A percentile compares a stretch with the other conserved stretches of the same genome.
Conservation (phyloP, 2,329 filamentous ascomycete genomes). For the Elsinoe perseae region DNA sequence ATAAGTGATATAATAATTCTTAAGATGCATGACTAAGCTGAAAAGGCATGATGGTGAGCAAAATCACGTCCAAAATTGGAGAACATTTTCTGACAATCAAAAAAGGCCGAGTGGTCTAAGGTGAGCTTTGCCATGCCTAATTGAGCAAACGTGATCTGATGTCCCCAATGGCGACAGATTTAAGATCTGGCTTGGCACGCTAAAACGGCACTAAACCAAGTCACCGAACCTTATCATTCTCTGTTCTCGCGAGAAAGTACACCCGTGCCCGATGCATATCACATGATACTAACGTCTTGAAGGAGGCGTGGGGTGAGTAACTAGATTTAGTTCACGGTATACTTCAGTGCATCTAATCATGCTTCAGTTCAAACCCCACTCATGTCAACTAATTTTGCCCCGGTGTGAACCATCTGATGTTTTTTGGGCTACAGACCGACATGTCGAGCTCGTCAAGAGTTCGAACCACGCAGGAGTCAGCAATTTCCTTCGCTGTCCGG, state of each 20-base stretch:
- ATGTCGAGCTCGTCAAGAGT: too few relatives aligned
- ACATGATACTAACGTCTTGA: too few relatives aligned
- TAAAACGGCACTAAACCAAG: too few relatives aligned
- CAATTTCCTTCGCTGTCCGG: too few relatives aligned
- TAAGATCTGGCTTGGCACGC: too few relatives aligned
- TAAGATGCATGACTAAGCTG: not conserved
- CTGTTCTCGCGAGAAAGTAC: not conserved
- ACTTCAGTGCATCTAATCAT: not conserved
- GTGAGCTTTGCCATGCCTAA: not conserved
- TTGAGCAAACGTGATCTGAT: too few relatives aligned
- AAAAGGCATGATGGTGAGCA: not conserved
- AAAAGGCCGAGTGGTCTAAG: slow-evolving; percentile 18
- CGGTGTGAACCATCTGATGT: not conserved
- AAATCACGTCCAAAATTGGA: not conserved
- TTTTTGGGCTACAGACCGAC: not conserved
- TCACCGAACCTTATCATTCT: not conserved
- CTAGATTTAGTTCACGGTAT: not conserved
- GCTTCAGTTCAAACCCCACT: not conserved
- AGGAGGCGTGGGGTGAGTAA: not conserved
- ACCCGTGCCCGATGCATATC: too few relatives aligned
- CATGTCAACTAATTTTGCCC: not conserved
- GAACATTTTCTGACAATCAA: not conserved
- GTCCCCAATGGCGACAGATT: not conserved
- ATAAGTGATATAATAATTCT: too few relatives aligned
- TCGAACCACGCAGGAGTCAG: too few relatives aligned